These are phyloP conservation scores for Caryopteris hybrid DNA, from an alignment of 305 asterid genomes.

Conservation along the genomic window DNA sequence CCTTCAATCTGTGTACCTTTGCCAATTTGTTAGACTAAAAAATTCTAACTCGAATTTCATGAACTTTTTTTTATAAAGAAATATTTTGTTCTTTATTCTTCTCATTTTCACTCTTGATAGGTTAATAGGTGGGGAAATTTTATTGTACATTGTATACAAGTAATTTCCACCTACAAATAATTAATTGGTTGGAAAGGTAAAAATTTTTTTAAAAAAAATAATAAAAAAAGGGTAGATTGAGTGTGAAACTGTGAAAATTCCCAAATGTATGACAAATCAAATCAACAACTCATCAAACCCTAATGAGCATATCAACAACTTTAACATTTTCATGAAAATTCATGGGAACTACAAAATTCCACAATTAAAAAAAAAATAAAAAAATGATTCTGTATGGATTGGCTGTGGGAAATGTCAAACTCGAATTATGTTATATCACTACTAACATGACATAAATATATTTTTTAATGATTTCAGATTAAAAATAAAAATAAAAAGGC, in stretches of 20 bases:
- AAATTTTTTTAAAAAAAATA: neutral
- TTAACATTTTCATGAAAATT: constrained; percentile 17
- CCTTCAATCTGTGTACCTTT: too few relatives aligned
- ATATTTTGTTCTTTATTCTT: neutral
- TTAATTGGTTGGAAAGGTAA: constrained; percentile 2
- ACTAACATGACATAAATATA: neutral
- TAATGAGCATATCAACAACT: constrained; percentile 15
- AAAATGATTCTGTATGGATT: neutral
- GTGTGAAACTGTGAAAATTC: constrained; percentile 23
- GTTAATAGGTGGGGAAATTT: constrained; percentile 20
- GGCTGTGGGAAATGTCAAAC: neutral
- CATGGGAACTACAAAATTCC: neutral
- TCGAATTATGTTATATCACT: neutral
- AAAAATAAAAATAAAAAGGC: too few relatives aligned
- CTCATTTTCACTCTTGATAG: neutral
- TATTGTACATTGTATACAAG: constrained; percentile 12
- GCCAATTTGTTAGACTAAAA: too few relatives aligned
- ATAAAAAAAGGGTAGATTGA: constrained; percentile 15
- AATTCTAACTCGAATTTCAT: too few relatives aligned
- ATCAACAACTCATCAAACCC: constrained; percentile 22
- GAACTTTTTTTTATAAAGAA: too few relatives aligned
- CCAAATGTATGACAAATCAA: constrained; percentile 32
- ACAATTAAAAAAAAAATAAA: neutral
- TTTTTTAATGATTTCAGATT: too few relatives aligned
- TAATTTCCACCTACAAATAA: constrained; percentile 8